Evolutionary conservation across 441 rosid species (phyloP), one percentile per base, ranked within the genome.

Genomic region (Hura crepitans): DNA sequence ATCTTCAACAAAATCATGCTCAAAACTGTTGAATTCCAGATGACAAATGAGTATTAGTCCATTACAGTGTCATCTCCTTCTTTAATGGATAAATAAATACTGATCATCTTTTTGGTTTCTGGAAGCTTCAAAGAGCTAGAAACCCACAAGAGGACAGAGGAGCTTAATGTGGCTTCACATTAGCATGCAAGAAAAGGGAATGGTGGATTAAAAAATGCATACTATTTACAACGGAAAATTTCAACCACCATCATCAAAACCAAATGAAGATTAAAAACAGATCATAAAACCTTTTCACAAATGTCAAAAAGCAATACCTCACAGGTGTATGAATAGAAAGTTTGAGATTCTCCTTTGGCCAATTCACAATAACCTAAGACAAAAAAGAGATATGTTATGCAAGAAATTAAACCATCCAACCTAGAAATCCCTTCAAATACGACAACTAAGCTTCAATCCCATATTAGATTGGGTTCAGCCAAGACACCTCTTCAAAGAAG

Each of bases 311-410:
- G 63, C 13, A 55, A 67, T 84, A 93, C 99, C 98, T 89, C 79
- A 87, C 90, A 63, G 96, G 96, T 50, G 98, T 93, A 72, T 85
- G 88, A 59, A 91, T 75, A 51, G 98, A 87, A 68, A 96, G 94
- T 46, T 89, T 87, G 66, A 91, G 84, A 66, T 83, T 83, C 68
- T 84, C 92, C 85, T 79, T 88, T 30, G 94, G 96, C 98, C 98
- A 89, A 76, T 85, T 86, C 69, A 96, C 84, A 76, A 91, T 82
- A 74, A 85, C 93, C 99, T 96, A 80, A 71, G 74, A 74, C 5
- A 72, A 69, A 45, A 62, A 20, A 20, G 57, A 55, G 46, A 62
- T 47, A 72, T 72, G 15, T 75, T 45, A 72, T 53, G 66, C 65
- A 53, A 68, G 45, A 64, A 42, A 31, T 33, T 46, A 43, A 62